These are phyloP conservation scores for Chalara sp. DNA, from an alignment of 2,329 filamentous ascomycete genomes.

Conservation along the genomic window DNA sequence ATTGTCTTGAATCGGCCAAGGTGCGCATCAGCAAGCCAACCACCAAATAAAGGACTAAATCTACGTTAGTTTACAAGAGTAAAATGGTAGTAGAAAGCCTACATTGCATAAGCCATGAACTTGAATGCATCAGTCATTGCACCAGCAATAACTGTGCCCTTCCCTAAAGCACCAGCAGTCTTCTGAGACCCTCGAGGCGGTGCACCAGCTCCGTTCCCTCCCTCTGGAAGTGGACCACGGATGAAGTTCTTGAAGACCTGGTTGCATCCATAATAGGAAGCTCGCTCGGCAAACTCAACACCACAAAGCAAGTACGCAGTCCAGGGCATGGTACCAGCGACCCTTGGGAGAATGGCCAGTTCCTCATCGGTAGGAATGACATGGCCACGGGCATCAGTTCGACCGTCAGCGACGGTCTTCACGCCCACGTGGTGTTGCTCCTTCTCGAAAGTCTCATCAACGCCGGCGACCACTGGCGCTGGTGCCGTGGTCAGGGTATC, in stretches of 20 bases:
- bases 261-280: slow-evolving; percentile 71
- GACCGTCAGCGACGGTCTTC: no score
- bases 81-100: no score
- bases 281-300: slow-evolving; percentile 68
- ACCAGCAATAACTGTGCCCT: slow-evolving; percentile 47
- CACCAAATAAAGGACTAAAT: slow-evolving; percentile 38
- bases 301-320: slow-evolving; percentile 63
- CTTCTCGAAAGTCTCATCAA: no score
- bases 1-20: slow-evolving; percentile 63
- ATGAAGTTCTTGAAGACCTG: slow-evolving; percentile 54
- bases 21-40: slow-evolving; percentile 50
- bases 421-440: no score
- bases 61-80: no score
- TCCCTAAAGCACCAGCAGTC: slow-evolving; percentile 47
- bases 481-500: neutral
- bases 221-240: slow-evolving; percentile 47
- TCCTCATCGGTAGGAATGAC: slow-evolving; percentile 48
- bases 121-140: slow-evolving; percentile 44
- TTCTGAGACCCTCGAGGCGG: slow-evolving; percentile 15
- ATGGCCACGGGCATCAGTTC: neutral
- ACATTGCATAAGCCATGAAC: slow-evolving; percentile 41
- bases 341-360: slow-evolving; percentile 48
- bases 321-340: slow-evolving; percentile 61
- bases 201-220: slow-evolving; percentile 22
- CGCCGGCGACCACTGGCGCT: no score